These are phyloP conservation scores for Theileria sp. DNA, from an alignment of 169 alveolate genomes.

Conservation along the genomic window DNA sequence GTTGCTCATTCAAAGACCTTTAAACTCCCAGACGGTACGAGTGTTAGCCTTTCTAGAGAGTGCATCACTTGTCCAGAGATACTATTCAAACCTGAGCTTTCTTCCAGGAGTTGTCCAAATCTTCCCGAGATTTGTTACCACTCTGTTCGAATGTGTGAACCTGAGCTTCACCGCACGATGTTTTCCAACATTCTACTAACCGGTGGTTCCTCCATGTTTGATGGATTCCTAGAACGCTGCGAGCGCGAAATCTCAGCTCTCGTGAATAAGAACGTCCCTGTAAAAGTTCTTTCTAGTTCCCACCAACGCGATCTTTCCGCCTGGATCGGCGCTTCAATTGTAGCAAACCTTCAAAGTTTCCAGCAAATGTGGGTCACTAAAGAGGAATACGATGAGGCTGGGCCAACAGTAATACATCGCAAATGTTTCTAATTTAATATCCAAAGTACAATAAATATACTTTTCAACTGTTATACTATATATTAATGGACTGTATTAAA, in stretches of 20 bases:
- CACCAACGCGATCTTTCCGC: constrained; percentile 49
- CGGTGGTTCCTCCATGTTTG: constrained; percentile 57
- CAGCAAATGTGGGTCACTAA: constrained; percentile 98
- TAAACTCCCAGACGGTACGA: constrained; percentile 62
- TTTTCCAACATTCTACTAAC: constrained; percentile 51
- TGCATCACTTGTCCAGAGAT: constrained; percentile 61
- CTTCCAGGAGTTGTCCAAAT: constrained; percentile 34
- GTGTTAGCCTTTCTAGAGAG: constrained; percentile 21
- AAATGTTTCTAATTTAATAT: constrained; percentile 87
- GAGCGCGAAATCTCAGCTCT: constrained; percentile 43
- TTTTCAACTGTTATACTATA: not conserved
- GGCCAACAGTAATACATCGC: constrained; percentile 97
- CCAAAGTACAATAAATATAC: not conserved
- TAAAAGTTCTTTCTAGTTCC: constrained; percentile 27
- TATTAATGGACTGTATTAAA: not conserved
- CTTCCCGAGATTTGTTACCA: constrained; percentile 43
- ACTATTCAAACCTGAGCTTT: constrained; percentile 48
- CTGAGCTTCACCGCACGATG: constrained; percentile 58
- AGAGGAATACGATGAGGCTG: constrained; percentile 97
- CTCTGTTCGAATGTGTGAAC: constrained; percentile 55
- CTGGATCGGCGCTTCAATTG: constrained; percentile 99
- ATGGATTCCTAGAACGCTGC: constrained; percentile 51
- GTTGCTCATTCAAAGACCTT: constrained; percentile 7
- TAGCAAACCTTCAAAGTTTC: constrained; percentile 93
- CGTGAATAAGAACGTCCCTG: constrained; percentile 41